Evolutionary conservation across 2,329 filamentous ascomycete species (phyloP), one percentile per base, ranked within the genome.

Genomic region (Aspergillus terreus): DNA sequence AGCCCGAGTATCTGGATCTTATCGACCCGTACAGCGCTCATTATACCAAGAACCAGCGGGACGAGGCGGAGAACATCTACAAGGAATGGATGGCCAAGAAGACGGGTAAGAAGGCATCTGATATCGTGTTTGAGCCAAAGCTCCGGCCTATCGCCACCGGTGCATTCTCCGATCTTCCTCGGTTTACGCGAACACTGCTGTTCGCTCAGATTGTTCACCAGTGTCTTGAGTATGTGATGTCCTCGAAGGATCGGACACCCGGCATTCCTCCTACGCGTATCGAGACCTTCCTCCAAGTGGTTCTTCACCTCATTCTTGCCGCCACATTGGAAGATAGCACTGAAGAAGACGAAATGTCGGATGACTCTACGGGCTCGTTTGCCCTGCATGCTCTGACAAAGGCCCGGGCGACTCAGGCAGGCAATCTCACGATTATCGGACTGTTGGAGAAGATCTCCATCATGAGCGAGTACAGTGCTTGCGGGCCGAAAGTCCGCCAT

Each of bases 11-110:
- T 62, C 81, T 96, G 36, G 88, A 92, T 60, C 82, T 95, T 44
- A 84, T 99, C 46, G 95, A 99, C 67, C 94, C 95, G 1, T 99
- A 96, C 68, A 94, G 92, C 64, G 88, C 92, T 6, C 91, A 97
- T 66, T 99, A 96, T 71, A 95, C 86, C 64, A 95, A 96, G 67
- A 99, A 99, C 63, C 92, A 97, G 69, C 84, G 94, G 46, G 94
- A 99, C 66, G 94, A 99, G 69, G 90, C 92, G 0, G 94, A 99
- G 71, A 85, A 83, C 59, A 87, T 91, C 3, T 96, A 94, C 74
- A 90, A 87, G 62, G 86, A 87, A 63, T 87, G 89, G 77, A 85
- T 94, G 77, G 89, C 91, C 10, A 91, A 91, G 73, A 91, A 88
- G 72, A 90, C 87, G 0, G 91, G 92, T 15, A 91, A 92, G 67